Evolutionary conservation across 805 yeast genomes (phyloP), one percentile per base, ranked within the genome.

Genomic region (Dipodascopsis uninucleata): DNA sequence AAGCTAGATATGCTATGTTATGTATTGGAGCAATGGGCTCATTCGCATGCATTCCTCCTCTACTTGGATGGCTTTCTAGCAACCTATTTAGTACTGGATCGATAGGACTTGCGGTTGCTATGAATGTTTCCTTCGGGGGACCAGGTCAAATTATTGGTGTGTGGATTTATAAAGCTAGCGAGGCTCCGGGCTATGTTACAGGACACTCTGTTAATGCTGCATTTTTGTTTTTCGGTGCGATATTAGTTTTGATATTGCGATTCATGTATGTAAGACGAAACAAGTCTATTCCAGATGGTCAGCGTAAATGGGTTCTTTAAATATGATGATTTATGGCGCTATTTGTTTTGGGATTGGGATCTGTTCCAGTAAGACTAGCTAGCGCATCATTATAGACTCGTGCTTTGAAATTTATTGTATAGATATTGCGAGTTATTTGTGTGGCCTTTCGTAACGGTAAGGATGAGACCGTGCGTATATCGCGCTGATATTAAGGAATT

Each of bases 101-200:
- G 12, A n/a, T 26, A 10, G 29, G 29, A 10, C 29, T 26, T 10
- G 29, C 29, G 12, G 29, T 26, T n/a, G 29, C 29, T n/a, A 10
- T 26, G 12, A 26, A 26, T n/a, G 29, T 26, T n/a, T 26, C 29
- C 12, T 26, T 26, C n/a, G 29, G 29, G 12, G 29, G 29, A 10
- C 29, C 29, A 10, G 29, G 29, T n/a, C 29, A 26, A n/a, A 26
- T 26, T n/a, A 26, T 26, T n/a, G 29, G 29, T n/a, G 29, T 26
- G 29, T 26, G 29, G 29, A 26, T 26, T n/a, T 26, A 26, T n/a
- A 26, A 26, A n/a, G 29, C 29, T n/a, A n/a, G 12, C 29, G 29
- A 26, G 29, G 10, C 29, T 10, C 29, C 29, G 12, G 29, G 29
- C 29, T 26, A 26, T n/a, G 29, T 26, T 10, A 26, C 29, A 10